Evolutionary conservation across 352 stramenopile genomes (phyloP), one percentile per base, ranked within the genome.

Genomic region (Thalassiosira oceanica): DNA sequence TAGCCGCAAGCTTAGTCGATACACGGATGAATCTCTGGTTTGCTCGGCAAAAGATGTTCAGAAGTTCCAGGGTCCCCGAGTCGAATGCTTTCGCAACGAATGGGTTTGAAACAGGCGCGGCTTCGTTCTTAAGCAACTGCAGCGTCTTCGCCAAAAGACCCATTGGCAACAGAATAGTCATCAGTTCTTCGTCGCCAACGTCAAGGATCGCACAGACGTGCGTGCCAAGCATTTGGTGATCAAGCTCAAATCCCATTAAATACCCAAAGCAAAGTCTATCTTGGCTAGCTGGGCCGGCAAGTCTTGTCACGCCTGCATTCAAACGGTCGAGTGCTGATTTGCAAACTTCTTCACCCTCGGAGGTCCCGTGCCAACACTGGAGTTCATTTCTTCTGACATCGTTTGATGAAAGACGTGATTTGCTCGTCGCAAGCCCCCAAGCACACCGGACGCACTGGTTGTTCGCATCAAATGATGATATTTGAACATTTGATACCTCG

Each of bases 381-480:
- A 81, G 49, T 20, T 78, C 57, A 48, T 82, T 44, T 15, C 42
- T 48, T 52, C 65, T 68, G 8, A 42, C 20, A 20, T 74, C 49
- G 31, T 55, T 72, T 10, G 39, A 58, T 8, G 43, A 37, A 1
- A 28, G 2, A 37, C 63, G 60, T 13, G 21, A 18, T 36, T 85
- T 69, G 48, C 61, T 77, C 7, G 77, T 77, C 20, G 54, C 70
- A 15, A 71, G 42, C 2, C 42, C n/a, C 61, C 76, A 86, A 45
- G 43, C 20, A 15, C 53, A 70, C 8, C 73, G 65, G 29, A 75
- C 74, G 69, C 78, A 87, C 29, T 89, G 67, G 18, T 83, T 65
- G 3, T 35, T 13, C 60, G 37, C 15, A 68, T 87, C 83, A 72
- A 87, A 87, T 8, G 66, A 60, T 49, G 58, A 21, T 15, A 90